A percentile compares a stretch with the other conserved stretches of the same genome.
These are phyloP conservation scores for Debaryomyces subglobosus DNA, from an alignment of 1,139 yeast genomes.

Conservation along the genomic window DNA sequence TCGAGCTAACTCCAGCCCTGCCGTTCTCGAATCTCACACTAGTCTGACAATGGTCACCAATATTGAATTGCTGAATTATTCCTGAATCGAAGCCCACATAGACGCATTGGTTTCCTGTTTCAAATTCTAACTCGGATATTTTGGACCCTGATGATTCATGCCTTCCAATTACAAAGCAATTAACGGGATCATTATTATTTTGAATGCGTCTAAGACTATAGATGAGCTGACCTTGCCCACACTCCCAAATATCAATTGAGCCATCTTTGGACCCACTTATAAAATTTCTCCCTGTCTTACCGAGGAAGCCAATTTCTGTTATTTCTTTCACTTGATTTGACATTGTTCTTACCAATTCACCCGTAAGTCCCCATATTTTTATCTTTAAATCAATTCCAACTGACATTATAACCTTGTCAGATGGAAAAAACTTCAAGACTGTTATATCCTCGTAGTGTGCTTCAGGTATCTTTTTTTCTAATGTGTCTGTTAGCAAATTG, in stretches of 20 bases:
- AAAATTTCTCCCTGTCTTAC: constrained; percentile 62
- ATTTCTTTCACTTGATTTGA: constrained; percentile 49
- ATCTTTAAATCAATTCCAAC: constrained; percentile 58
- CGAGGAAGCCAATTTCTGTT: constrained; percentile 52
- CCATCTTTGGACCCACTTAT: constrained; percentile 58
- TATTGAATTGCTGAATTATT: constrained; percentile 28
- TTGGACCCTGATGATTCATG: constrained; percentile 8
- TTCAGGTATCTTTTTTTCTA: constrained; percentile 21
- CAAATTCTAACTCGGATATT: constrained; percentile 16
- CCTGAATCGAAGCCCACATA: constrained; percentile 54
- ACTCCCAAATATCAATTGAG: constrained; percentile 64
- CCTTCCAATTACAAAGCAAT: constrained; percentile 19
- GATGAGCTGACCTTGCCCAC: constrained; percentile 54
- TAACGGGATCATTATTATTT: constrained; percentile 36
- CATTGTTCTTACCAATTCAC: constrained; percentile 49
- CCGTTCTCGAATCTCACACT: constrained; percentile 10
- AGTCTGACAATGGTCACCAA: constrained; percentile 23
- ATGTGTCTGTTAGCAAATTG: constrained; percentile 12
- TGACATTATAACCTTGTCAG: constrained; percentile 58
- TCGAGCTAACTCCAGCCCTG: constrained; percentile 17
- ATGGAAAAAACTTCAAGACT: constrained; percentile 52
- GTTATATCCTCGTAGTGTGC: constrained; percentile 53
- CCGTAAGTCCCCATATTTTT: constrained; percentile 61
- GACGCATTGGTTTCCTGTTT: constrained; percentile 31
- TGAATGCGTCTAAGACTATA: constrained; percentile 39